Conservation (phyloP, 2,329 filamentous ascomycete genomes). For the Aspergillus carbonarius region DNA sequence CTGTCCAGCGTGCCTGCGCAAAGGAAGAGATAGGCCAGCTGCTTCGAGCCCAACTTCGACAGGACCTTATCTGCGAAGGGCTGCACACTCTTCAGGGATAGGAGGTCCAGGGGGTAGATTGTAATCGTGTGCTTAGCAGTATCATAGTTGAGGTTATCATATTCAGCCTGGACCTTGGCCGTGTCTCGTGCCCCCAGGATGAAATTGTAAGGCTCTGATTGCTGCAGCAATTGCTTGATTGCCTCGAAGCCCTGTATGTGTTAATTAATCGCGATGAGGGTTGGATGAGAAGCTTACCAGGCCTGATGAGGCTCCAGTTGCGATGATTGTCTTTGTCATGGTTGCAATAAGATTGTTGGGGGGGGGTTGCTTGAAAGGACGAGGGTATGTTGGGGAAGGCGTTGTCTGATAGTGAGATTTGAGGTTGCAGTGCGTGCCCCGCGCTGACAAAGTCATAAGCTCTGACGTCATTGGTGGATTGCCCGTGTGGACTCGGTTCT, state of each 20-base stretch:
- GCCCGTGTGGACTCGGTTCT: too few relatives aligned
- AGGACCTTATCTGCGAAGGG: conserved; percentile 22
- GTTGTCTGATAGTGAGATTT: too few relatives aligned
- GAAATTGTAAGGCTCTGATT: conserved; percentile 23
- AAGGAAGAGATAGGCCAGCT: conserved; percentile 22
- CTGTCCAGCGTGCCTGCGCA: conserved; percentile 17
- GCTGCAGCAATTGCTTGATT: conserved; percentile 24
- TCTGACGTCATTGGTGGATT: too few relatives aligned
- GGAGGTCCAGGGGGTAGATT: conserved; percentile 22
- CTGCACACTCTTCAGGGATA: conserved; percentile 22
- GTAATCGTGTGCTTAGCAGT: conserved; percentile 18
- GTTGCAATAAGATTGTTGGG: neutral
- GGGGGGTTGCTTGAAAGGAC: too few relatives aligned
- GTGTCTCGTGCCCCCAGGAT: conserved; percentile 25
- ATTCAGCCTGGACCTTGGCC: conserved; percentile 8
- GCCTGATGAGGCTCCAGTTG: neutral
- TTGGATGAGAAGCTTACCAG: neutral
- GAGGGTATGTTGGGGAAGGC: too few relatives aligned
- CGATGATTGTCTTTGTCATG: neutral
- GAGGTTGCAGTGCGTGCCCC: too few relatives aligned
- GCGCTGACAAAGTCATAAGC: too few relatives aligned
- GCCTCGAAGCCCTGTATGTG: conserved; percentile 24
- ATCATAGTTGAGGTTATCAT: conserved; percentile 21
- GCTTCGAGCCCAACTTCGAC: conserved; percentile 14
- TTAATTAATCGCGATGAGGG: neutral